Evolutionary conservation across 164 flowering plant genomes (phyloP), one percentile per base, ranked within the genome.

Genomic region (Dillenia suffruticosa): DNA sequence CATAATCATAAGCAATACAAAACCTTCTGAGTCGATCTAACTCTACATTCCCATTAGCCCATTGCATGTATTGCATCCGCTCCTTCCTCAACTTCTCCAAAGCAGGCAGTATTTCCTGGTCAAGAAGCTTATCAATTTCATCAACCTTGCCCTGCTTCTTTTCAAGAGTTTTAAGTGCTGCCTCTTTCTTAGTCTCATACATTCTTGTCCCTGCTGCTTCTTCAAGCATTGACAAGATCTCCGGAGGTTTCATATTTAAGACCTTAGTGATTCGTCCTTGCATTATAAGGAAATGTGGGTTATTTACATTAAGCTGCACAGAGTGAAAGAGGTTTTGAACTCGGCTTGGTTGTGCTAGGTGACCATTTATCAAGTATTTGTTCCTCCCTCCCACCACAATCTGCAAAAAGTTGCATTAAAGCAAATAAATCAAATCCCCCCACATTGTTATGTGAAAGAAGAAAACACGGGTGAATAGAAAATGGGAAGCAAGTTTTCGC

Each of bases 261-360:
- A 95, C 99, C 77, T 95, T 95, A 46, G 99, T 95, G 60, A 95
- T 95, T 47, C 99, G 96, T 64, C 99, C 99, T 92, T 95, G 99
- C 99, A 95, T 95, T 12, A 95, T 95, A 44, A 95, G 94, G 73
- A 95, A 95, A 77, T 95, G 98, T 24, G 99, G 99, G 63, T 95
- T 95, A 65, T 92, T 95, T 26, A 95, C 98, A 76, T 95, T 95
- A 12, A 95, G 91, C 79, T 95, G 99, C 70, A 95, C 99, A 0
- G 99, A 95, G 72, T 95, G 98, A 63, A 95, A 95, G 44, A 90
- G 97, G 73, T 90, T 95, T 60, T 95, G 99, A n/a, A 92, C 97
- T 67, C 95, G 86, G 73, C 87, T 90, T 6, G 98, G 99, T 77
- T 95, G 99, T 0, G 99, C 94, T 55, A 95, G 92, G 72, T 93